phyloP scores from a whole-genome alignment of 2,329 filamentous ascomycete species.

The Colletotrichum sp. region DNA sequence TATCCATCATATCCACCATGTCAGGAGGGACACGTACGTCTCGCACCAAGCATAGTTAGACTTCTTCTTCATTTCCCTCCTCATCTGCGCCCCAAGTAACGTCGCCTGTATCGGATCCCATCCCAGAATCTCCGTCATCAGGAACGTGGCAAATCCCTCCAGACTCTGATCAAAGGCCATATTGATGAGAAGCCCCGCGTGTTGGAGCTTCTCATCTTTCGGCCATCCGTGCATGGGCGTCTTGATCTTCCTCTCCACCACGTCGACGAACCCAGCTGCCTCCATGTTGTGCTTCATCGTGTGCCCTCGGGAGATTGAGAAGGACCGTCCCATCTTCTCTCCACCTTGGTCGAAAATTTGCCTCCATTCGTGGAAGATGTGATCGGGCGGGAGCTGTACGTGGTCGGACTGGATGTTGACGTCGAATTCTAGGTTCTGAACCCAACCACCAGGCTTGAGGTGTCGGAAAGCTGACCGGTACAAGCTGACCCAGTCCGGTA shows the following conservation, averaged over 20 bases:
- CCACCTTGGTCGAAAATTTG: conserved; percentile 27
- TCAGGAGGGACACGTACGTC: not conserved
- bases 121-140: conserved; percentile 31
- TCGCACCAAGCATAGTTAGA: conserved; percentile 5
- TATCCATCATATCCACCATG: accelerated
- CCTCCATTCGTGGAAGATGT: conserved; percentile 31
- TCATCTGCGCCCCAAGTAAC: conserved; percentile 28
- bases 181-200: conserved; percentile 23
- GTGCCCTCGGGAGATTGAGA: conserved; percentile 24
- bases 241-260: conserved; percentile 21
- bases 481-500: conserved; percentile 58
- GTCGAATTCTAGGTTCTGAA: conserved; percentile 29
- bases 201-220: conserved; percentile 10
- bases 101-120: conserved; percentile 28
- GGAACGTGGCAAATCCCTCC: conserved; percentile 30
- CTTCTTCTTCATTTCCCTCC: conserved; percentile 13
- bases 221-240: conserved; percentile 23
- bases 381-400: conserved; percentile 18
- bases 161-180: conserved; percentile 29
- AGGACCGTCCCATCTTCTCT: conserved; percentile 26
- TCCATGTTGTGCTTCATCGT: conserved; percentile 25
- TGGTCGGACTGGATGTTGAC: conserved; percentile 30
- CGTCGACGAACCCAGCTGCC: conserved; percentile 28
- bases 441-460: conserved; percentile 56
- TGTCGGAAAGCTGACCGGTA: conserved; percentile 51